phyloP scores from a whole-genome alignment of 2,329 filamentous ascomycete species.

The Neofusicoccum kwambonambiense region DNA sequence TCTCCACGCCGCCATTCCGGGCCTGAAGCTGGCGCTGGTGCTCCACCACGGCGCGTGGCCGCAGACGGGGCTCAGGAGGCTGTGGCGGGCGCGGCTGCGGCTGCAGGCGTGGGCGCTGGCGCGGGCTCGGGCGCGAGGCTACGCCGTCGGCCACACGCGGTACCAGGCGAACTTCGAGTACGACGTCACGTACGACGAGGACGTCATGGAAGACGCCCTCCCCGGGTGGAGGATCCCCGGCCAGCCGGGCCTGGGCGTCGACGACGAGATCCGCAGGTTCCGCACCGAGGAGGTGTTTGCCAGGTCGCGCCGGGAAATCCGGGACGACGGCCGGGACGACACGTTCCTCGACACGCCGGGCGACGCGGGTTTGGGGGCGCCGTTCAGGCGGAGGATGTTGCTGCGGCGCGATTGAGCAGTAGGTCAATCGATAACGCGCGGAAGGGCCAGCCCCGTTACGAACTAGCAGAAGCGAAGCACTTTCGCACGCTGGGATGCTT shows the following conservation, averaged over 20 bases:
- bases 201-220: not conserved
- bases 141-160: not conserved
- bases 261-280: no score
- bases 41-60: not conserved
- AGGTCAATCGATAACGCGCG: no score
- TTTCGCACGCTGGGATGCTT: no score
- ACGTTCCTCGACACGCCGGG: no score
- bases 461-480: no score
- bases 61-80: not conserved
- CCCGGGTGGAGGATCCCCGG: not conserved
- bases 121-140: not conserved
- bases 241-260: not conserved
- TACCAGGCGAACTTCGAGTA: not conserved
- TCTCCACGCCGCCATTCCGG: not conserved
- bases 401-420: no score
- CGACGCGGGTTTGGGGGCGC: no score
- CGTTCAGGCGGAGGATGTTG: no score
- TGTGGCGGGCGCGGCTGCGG: not conserved
- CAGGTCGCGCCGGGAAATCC: no score
- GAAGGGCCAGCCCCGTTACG: no score
- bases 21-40: not conserved
- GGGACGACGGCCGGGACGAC: no score
- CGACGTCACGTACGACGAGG: not conserved
- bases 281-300: no score
- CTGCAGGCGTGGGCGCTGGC: not conserved